Percentiles rank a stretch among this genome's conserved stretches.
Conservation (phyloP, 129 eudicot species). For the Lonicera japonica region DNA sequence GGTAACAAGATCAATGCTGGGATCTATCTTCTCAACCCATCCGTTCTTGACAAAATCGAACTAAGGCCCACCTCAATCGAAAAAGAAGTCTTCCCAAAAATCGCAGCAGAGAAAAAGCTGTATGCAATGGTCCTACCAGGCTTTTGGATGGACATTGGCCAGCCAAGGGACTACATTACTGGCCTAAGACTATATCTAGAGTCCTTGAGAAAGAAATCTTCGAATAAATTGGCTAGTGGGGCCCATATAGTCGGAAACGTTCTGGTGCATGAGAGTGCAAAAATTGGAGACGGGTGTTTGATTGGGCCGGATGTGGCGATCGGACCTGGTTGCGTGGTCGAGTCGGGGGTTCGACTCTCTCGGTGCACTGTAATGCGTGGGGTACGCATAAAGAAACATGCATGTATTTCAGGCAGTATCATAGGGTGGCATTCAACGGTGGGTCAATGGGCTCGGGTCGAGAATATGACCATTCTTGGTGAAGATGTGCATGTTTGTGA, state of each 20-base stretch:
- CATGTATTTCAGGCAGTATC: slow-evolving; percentile 77
- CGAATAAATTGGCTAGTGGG: slow-evolving; percentile 58
- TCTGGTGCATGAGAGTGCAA: slow-evolving; percentile 74
- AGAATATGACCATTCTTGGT: slow-evolving; percentile 95
- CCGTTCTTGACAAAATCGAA: slow-evolving; percentile 70
- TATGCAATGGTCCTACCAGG: slow-evolving; percentile 89
- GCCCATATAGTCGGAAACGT: slow-evolving; percentile 77
- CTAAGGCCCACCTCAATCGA: slow-evolving; percentile 86
- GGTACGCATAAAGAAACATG: slow-evolving; percentile 82
- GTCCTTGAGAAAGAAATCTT: slow-evolving; percentile 63
- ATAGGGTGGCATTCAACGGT: slow-evolving; percentile 97
- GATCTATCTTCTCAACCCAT: slow-evolving; percentile 74
- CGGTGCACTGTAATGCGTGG: slow-evolving; percentile 95
- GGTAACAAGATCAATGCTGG: slow-evolving; percentile 96
- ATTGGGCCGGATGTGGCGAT: slow-evolving; percentile 95
- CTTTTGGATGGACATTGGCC: slow-evolving; percentile 98
- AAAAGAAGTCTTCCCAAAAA: slow-evolving; percentile 79
- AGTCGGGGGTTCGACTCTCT: slow-evolving; percentile 89
- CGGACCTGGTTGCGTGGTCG: slow-evolving; percentile 92
- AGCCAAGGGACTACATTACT: slow-evolving; percentile 81
- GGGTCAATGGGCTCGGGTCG: slow-evolving; percentile 93
- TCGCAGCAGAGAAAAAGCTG: slow-evolving; percentile 64
- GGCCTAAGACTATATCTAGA: slow-evolving; percentile 73
- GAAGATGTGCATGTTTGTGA: slow-evolving; percentile 95
- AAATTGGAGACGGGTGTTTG: slow-evolving; percentile 90